Evolutionary conservation across 2,329 filamentous ascomycete genomes (phyloP), one percentile per base, ranked within the genome.

Genomic region (Verticillium nonalfalfae): DNA sequence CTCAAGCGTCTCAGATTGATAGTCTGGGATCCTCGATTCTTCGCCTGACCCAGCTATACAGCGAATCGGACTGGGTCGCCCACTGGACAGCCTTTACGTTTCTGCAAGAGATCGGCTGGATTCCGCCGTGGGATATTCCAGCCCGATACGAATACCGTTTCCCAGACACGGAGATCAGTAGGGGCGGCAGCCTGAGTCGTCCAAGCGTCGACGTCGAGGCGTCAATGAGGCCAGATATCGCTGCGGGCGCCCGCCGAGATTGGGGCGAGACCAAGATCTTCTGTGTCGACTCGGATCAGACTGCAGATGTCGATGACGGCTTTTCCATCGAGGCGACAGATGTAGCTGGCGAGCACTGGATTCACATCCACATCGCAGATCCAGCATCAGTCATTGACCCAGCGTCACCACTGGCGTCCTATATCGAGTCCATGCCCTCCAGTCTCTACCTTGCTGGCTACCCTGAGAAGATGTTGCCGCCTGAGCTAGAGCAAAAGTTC

Each of bases 301-400:
- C 91, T 0, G 77, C 82, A 34, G 86, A 94, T 67, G 89, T 95
- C 62, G 91, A 96, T 66, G 91, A 96, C 70, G 91, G 88, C 1
- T 75, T 96, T 9, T 94, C 90, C 1, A 69, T 95, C 7, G 87
- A 92, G 69, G 72, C 74, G 56, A 82, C 87, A 1, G 74, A 78
- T 4, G 76, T 73, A 18, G 64, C 79, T 21, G 71, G 79, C 58
- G 80, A 89, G 66, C 85, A 84, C 68, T 95, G 91, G 91, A 78
- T 94, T 35, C 90, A 93, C 69, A 75, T 92, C 36, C 91, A 95
- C 71, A 83, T 90, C 52, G 91, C 91, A 14, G 91, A 95, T 68
- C 90, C 90, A 9, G 88, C 89, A 2, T 90, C 91, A 5, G 84
- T 85, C 62, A 85, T 95, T 64, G 68, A 76, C 21, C 83, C 85